Evolutionary conservation across 2,329 filamentous ascomycete genomes (phyloP), one percentile per base, ranked within the genome.

Genomic region (Raffaelea ambrosiae): DNA sequence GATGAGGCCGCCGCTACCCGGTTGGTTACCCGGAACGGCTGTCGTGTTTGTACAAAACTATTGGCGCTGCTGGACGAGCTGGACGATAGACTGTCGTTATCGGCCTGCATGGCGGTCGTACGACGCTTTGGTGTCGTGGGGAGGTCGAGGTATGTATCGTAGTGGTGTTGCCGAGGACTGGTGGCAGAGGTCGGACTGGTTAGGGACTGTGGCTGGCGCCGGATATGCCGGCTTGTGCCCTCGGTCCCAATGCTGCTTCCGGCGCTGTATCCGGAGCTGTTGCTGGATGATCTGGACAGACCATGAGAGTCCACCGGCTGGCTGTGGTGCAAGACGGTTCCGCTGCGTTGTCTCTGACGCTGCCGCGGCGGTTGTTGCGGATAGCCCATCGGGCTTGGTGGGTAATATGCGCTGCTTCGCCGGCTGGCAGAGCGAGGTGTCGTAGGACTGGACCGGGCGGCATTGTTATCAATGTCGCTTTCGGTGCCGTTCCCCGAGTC

Each of bases 401-500:
- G 48, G n/a, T n/a, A n/a, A n/a, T 51, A 26, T 8, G 35, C 35
- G 16, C 35, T 38, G 35, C 35, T 38, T 9, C 35, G 35, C 16
- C 35, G 35, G 16, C 35, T 38, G 35, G 35, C 35, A n/a, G 35
- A 38, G 31, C 31, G 68, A 22, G 74, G 77, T n/a, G 72, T 76
- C 1, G 75, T 65, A 0, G 69, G 68, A 22, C 55, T 59, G 14
- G 65, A 62, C 20, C 62, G 57, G 3, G 72, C 71, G 7, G 67
- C 71, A 33, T 74, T 69, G 53, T 70, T 66, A 51, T 73, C 71
- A 26, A 69, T 66, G 53, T 70, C 66, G 54, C n/a, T n/a, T n/a
- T n/a, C n/a, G n/a, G n/a, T n/a, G n/a, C 64, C 72, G 23, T 69
- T 69, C 3, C 35, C 43, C 60, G 58, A 0, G 59, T 55, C 2